phyloP scores from a whole-genome alignment of 2,329 filamentous ascomycete genomes.

The Pseudogymnoascus sp. region DNA sequence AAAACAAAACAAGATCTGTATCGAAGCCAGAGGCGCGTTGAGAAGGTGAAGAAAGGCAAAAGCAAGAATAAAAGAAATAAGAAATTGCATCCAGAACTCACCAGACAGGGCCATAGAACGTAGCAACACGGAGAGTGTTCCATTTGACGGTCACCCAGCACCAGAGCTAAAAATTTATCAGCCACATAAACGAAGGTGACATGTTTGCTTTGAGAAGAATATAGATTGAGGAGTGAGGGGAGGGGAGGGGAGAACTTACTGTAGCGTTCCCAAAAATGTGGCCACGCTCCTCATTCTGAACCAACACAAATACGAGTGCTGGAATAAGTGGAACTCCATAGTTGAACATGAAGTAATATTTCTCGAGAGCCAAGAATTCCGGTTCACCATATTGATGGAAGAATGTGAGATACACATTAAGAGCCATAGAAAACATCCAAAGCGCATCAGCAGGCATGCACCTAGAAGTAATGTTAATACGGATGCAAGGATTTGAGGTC shows the following conservation, averaged over 20 bases:
- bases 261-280: conserved; percentile 55
- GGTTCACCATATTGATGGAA: conserved; percentile 26
- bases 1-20: background rate
- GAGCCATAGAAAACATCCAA: conserved; percentile 74
- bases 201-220: conserved; percentile 38
- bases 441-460: conserved; percentile 69
- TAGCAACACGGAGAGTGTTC: conserved; percentile 63
- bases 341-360: conserved; percentile 59
- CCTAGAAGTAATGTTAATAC: conserved; percentile 36
- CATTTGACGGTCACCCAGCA: conserved; percentile 66
- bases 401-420: conserved; percentile 77
- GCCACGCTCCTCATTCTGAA: conserved; percentile 42
- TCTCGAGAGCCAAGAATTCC: conserved; percentile 45
- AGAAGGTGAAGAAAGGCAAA: background rate
- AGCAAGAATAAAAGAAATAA: background rate
- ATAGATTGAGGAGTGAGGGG: conserved; percentile 29
- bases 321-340: conserved; percentile 68
- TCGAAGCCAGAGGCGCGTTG: background rate
- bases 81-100: conserved; percentile 29
- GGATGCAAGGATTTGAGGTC: background rate
- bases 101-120: conserved; percentile 70
- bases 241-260: background rate
- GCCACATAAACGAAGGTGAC: conserved; percentile 16
- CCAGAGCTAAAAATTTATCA: conserved; percentile 49
- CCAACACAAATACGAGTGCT: conserved; percentile 58